These are phyloP conservation scores for Planoprotostelium fungivorum DNA, from an alignment of 78 protist genomes.

Conservation along the genomic window DNA sequence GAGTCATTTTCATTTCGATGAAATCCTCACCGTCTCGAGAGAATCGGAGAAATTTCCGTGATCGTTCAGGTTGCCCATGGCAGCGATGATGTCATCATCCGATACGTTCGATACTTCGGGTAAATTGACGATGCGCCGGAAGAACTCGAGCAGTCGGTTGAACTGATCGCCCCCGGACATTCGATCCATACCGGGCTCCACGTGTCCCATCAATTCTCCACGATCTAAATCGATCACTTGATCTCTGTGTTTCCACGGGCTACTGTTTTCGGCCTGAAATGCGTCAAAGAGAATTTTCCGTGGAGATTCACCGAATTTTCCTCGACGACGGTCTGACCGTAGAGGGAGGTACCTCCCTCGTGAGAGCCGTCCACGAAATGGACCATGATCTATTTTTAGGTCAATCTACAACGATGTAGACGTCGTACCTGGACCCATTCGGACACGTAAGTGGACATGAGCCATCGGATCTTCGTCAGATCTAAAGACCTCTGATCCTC, in stretches of 20 bases:
- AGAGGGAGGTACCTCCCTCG: not conserved
- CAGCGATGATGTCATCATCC: not conserved
- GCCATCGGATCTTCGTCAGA: not conserved
- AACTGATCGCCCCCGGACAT: not conserved
- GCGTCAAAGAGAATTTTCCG: not conserved
- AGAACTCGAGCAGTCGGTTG: not conserved
- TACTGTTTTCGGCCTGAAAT: not conserved
- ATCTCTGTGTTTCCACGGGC: not conserved
- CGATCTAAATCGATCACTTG: not conserved
- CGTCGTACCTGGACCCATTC: not conserved
- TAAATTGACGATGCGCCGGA: not conserved
- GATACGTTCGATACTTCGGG: not conserved
- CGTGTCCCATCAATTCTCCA: not conserved
- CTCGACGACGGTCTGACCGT: not conserved
- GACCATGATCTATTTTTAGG: not conserved
- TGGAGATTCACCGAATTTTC: not conserved
- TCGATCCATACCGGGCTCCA: not conserved
- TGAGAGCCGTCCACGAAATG: not conserved
- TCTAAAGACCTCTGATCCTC: not conserved
- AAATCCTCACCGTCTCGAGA: not conserved
- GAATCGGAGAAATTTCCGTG: not conserved
- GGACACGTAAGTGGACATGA: not conserved
- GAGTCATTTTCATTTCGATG: not conserved
- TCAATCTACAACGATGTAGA: not conserved
- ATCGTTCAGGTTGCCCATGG: not conserved